Percentiles rank a stretch among this genome's conserved stretches.
Conservation (phyloP, 306 rosid species). For the Mucuna pruriens region DNA sequence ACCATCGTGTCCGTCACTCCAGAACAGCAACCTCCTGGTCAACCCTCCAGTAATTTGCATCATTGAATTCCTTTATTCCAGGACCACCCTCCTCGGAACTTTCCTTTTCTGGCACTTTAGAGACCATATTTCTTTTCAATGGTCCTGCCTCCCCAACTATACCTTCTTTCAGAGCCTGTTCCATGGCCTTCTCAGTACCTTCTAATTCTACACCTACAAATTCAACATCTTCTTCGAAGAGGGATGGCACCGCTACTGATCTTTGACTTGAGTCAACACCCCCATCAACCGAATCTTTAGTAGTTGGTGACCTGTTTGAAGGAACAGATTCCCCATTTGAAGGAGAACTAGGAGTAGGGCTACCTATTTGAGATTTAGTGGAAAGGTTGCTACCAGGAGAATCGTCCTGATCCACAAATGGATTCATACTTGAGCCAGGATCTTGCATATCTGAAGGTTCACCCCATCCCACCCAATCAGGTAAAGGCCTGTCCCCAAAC, state of each 20-base stretch:
- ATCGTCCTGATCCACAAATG: conserved; percentile 72
- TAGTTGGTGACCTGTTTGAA: conserved; percentile 69
- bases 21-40: conserved; percentile 94
- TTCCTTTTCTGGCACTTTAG: conserved; percentile 75
- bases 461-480: conserved; percentile 97
- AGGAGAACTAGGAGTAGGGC: conserved; percentile 51
- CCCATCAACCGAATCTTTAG: conserved; percentile 54
- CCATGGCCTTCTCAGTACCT: conserved; percentile 98
- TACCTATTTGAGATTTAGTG: conserved; percentile 49
- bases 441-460: conserved; percentile 76
- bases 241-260: conserved; percentile 69
- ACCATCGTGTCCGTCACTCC: conserved; percentile 57
- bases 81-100: conserved; percentile 72
- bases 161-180: conserved; percentile 97
- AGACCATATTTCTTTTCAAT: conserved; percentile 68
- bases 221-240: conserved; percentile 95
- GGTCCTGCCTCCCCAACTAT: conserved; percentile 99
- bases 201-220: conserved; percentile 93
- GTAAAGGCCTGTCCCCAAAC: conserved; percentile 79
- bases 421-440: conserved; percentile 73
- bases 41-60: conserved; percentile 97
- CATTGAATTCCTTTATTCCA: conserved; percentile 88
- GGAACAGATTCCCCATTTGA: conserved; percentile 53
- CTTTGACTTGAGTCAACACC: conserved; percentile 58
- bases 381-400: conserved; percentile 47